Base-by-base conservation (phyloP, 768 basidiomycete genomes). In the Saitozyma podzolica region DNA sequence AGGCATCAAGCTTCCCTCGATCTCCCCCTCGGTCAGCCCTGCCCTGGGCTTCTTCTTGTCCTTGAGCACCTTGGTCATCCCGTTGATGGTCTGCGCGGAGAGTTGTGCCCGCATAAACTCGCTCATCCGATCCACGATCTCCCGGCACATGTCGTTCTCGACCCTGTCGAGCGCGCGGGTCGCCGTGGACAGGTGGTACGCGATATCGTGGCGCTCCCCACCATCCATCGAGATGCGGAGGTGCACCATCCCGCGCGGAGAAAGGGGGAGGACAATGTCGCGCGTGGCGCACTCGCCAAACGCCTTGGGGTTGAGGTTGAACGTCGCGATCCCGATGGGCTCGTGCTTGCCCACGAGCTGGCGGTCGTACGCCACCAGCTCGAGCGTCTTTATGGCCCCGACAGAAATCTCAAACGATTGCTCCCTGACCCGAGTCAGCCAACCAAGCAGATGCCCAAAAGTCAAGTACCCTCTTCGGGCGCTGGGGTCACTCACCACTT, bases 321-420 rank as follows among this genome's bases (percentile, higher is more conserved):
- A 67, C 19, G 67, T 62, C 1, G 64, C 49, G 0, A 64, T 45
- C 7, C 78, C 78, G 53, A 80, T 76, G 17, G 68, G 53, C 49
- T 80, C 78, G 53, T 80, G 77, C 54, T 80, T 78, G 50, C 78
- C 78, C 13, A 80, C 78, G 9, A 80, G 75, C n/a, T 67, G 63
- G 20, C 78, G 72, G 59, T 80, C 74, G 51, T 63, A 78, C 9
- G 66, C 64, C 2, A 62, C 37, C 1, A 80, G 40, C 50, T 80
- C 78, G 37, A 75, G 64, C 9, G 50, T 55, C 40, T 72, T 77
- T 52, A 67, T 54, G 2, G 56, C 51, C 39, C 58, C 66, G 41
- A 80, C 69, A 4, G 66, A 63, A 20, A 73, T 55, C 50, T 80
- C 77, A 52, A 77, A 72, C 0, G 72, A 63, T 64, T 80, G 71